Evolutionary conservation across 441 rosid genomes (phyloP).

Genomic region (Melastoma candidum): DNA sequence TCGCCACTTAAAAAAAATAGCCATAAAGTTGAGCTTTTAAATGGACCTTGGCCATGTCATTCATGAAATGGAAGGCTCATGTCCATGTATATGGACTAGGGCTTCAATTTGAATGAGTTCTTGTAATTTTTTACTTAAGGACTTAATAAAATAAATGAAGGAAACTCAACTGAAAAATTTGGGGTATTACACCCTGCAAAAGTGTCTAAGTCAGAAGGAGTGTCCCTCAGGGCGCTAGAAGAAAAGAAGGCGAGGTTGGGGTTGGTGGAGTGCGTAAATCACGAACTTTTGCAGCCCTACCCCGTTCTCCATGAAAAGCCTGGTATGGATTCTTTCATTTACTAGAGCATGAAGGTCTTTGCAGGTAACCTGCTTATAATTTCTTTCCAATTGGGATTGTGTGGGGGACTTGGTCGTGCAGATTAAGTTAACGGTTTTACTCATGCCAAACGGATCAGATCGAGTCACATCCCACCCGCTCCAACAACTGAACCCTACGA

Average conservation of each 20-base stretch:
- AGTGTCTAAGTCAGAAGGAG: background rate
- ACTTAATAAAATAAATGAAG: no score
- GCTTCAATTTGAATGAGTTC: no score
- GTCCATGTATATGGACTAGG: no score
- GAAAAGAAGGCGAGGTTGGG: slow-evolving; percentile 96
- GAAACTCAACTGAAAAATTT: no score
- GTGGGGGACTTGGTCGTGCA: slow-evolving; percentile 84
- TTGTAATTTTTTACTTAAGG: no score
- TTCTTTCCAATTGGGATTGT: slow-evolving; percentile 1
- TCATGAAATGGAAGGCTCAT: no score
- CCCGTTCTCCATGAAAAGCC: slow-evolving; percentile 93
- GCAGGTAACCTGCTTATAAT: background rate
- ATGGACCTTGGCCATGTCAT: no score
- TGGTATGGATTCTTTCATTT: slow-evolving; percentile 29
- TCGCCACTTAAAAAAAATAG: no score
- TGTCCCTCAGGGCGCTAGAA: slow-evolving; percentile 55
- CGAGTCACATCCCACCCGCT: slow-evolving; percentile 69
- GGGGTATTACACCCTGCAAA: no score
- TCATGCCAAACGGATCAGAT: slow-evolving; percentile 95
- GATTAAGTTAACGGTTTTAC: slow-evolving; percentile 77
- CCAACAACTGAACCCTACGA: slow-evolving; percentile 70
- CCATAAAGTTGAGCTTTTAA: no score
- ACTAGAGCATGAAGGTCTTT: background rate
- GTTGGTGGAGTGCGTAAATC: slow-evolving; percentile 84
- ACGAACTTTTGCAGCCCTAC: slow-evolving; percentile 83